Evolutionary conservation across 768 basidiomycete genomes (phyloP).

Genomic region (Roridomyces roridus): DNA sequence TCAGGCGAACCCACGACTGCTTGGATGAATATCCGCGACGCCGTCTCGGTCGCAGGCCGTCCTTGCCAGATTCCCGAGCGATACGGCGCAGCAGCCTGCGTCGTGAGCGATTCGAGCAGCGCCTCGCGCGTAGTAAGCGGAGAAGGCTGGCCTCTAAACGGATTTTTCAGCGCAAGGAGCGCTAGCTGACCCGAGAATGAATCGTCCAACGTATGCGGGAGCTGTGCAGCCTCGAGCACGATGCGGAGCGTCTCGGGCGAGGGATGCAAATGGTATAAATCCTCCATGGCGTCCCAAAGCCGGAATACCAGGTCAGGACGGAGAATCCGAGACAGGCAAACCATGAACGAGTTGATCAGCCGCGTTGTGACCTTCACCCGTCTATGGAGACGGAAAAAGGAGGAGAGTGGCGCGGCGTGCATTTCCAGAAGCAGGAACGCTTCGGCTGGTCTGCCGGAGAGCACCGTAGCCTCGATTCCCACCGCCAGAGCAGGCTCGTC

Average conservation of each 20-base stretch:
- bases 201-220: slow-evolving; percentile 57
- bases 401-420: slow-evolving; percentile 30
- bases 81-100: slow-evolving; percentile 17
- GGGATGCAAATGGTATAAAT: slow-evolving; percentile 63
- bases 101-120: slow-evolving; percentile 34
- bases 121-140: slow-evolving; percentile 26
- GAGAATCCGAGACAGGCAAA: slow-evolving; percentile 51
- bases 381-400: slow-evolving; percentile 5
- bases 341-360: slow-evolving; percentile 52
- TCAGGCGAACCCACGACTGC: slow-evolving; percentile 11
- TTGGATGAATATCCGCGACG: slow-evolving; percentile 17
- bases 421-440: slow-evolving; percentile 60
- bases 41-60: slow-evolving; percentile 22
- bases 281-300: slow-evolving; percentile 71
- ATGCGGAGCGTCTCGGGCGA: slow-evolving; percentile 62
- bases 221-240: slow-evolving; percentile 65
- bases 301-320: slow-evolving; percentile 70
- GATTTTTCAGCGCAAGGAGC: slow-evolving; percentile 45
- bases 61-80: slow-evolving; percentile 29
- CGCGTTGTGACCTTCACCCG: slow-evolving; percentile 30
- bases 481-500: slow-evolving; percentile 55
- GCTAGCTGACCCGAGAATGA: slow-evolving; percentile 57
- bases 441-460: slow-evolving; percentile 45
- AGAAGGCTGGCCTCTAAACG: slow-evolving; percentile 32
- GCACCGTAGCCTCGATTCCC: slow-evolving; percentile 57